Base-by-base conservation (phyloP, 2,329 filamentous ascomycete genomes). In the Pestalotiopsis sp. region DNA sequence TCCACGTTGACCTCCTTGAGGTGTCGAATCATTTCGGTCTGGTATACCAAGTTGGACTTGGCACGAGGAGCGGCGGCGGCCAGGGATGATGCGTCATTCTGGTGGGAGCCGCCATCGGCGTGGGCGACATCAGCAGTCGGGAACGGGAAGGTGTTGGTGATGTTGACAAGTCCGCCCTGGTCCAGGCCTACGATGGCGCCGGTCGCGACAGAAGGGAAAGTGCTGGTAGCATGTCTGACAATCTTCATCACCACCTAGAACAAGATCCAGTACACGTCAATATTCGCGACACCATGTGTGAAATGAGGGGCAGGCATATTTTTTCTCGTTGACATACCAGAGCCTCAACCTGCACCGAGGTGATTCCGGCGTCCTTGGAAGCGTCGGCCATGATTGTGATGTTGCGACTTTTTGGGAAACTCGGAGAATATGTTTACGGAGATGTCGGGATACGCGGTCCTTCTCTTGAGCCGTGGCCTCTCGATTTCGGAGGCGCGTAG, bases 1-100 rank as follows among this genome's bases (percentile, higher is more conserved):
- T 99, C 96, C 70, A 98, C 93, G 81, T 98, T 99, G 78, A 99
- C 96, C 84, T 98, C 96, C 81, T 95, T 92, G 72, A 98, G 85
- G 82, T 96, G 94, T 78, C 94, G 93, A 82, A 99, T 95, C 95
- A 98, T 98, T 83, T 99, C 96, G 74, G 90, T 91, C 85, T 97
- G 94, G 84, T 99, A 98, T 75, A 87, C 84, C 25, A 91, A 87
- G 82, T 97, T 98, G 77, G 92, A 89, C 86, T 98, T 98, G 73
- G 95, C 92, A 74, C 96, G 92, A 73, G 96, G 96, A 61, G 96
- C 96, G 14, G 94, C 93, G 38, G 94, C 93, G 23, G 96, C 94
- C 61, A 93, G 85, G 77, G 91, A 90, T 65, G 92, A 92, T 68
- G 92, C 87, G 74, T 92, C 89, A 79, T 89, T 93, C 82, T 94